Base-by-base conservation (phyloP, 73 alveolate species). In the Paramecium tetraurelia region DNA sequence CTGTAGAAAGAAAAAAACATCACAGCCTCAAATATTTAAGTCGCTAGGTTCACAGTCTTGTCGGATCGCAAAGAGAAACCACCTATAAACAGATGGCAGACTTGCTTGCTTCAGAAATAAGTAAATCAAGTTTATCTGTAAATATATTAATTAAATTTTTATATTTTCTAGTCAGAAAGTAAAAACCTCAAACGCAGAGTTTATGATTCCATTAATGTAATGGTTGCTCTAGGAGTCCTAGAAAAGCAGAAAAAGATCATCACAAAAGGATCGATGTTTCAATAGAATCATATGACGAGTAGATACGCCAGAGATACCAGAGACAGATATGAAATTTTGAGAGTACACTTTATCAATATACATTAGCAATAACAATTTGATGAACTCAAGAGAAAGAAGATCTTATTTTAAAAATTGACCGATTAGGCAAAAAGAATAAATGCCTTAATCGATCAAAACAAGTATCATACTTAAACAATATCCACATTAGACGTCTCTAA, bases 141-240 rank as follows among this genome's bases (percentile, higher is more conserved):
- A 80, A 24, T 41, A 80, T 40, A 14, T 20, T 40, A 22, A 46
- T 22, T 53, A 53, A 53, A 53, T 53, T 53, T 53, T 53, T 53
- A 53, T 53, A 53, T 53, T 53, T 53, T 53, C 69, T 22, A 53
- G 69, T 53, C 69, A 53, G 90, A 80, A 43, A 80, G 57, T 48
- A 24, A 80, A 80, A 80, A 80, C 57, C 90, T 80, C 14, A 80
- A 80, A 35, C 48, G 90, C n/a, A 41, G 90, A 46, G 90, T 80
- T 22, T 80, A 80, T 80, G 90, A 80, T 46, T 80, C 76, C 21
- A 80, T 80, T 22, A 80, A 80, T 80, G 90, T 80, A 27, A 80
- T 80, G 90, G 75, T 80, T 11, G 71, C 90, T 18, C 33, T 80
- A 48, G 90, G 90, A 24, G 90, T 80, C 1, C 31, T 80, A 24